These are phyloP conservation scores for Fusarium subtropicale DNA, from an alignment of 2,329 filamentous ascomycete genomes.

Conservation along the genomic window DNA sequence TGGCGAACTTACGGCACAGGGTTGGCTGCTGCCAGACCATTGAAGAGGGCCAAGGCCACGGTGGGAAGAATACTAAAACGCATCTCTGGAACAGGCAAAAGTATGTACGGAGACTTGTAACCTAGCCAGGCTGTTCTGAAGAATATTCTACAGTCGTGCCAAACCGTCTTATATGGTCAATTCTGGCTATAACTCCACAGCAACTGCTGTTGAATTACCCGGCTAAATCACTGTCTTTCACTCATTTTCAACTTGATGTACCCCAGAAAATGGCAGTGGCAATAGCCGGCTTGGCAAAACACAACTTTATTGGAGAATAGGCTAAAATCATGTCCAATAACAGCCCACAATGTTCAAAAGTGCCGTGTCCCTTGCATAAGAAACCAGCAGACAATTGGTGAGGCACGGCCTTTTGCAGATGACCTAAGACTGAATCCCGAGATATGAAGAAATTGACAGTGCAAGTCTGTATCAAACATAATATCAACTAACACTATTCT, in stretches of 20 bases:
- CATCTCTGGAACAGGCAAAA: constrained; percentile 3
- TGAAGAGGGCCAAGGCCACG: constrained; percentile 9
- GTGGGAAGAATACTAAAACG: constrained; percentile 18
- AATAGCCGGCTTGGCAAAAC: constrained; percentile 20
- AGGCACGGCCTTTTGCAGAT: too few relatives aligned
- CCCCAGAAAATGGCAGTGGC: not conserved
- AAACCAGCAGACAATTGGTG: not conserved
- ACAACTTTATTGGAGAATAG: not conserved
- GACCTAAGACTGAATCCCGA: too few relatives aligned
- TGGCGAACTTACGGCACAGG: constrained; percentile 8
- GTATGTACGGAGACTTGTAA: not conserved
- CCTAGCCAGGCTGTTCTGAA: not conserved
- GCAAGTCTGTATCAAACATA: too few relatives aligned
- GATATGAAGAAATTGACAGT: too few relatives aligned
- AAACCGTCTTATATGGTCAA: not conserved
- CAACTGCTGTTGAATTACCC: not conserved
- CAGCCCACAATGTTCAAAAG: too few relatives aligned
- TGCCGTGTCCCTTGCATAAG: constrained; percentile 4
- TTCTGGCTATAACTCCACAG: not conserved
- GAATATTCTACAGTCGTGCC: fast-evolving
- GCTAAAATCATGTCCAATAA: not conserved
- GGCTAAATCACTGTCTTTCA: constrained; percentile 5
- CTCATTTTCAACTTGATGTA: not conserved
- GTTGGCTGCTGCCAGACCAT: constrained; percentile 5
- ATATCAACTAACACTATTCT: not conserved